Base-by-base conservation (phyloP, 192 early-diverging fungal species). In the Coemansia sp. region DNA sequence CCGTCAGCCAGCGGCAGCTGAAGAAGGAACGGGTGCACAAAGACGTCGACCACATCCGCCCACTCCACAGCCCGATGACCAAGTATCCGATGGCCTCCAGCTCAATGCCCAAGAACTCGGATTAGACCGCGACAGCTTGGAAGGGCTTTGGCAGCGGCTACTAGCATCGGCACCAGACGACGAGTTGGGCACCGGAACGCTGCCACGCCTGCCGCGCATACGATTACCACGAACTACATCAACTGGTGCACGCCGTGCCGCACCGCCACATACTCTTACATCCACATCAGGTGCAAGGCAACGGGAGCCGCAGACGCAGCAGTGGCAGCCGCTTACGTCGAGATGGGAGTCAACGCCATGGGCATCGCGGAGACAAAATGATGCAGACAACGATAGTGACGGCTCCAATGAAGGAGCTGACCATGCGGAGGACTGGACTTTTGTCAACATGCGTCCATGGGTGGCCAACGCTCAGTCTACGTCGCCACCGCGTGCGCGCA, bases 131-230 rank as follows among this genome's bases (percentile, higher is more conserved):
- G 29, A 55, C 16, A 60, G 67, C 13, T 28, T 67, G 15, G 64
- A 73, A 8, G 48, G 30, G 26, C 57, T 72, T 18, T 68, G 66
- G 75, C 65, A 68, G 39, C 62, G 63, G 23, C 7, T 51, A 13
- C 23, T 51, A 13, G 21, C 48, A 3, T 51, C 48, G 1, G 48
- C 40, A 43, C 23, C 48, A 12, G 48, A 51, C 2, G 48, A 51
- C 23, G 48, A 25, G 21, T 1, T 13, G 12, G 1, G 4, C 18
- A 1, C 13, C 16, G 13, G 34, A 7, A 29, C 40, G 42, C 55
- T 56, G 20, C 56, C 33, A 21, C 56, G 52, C 33, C n/a, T 43
- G 52, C 20, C 34, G 58, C 63, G 49, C 26, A 52, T 56, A 16
- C 37, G n/a, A n/a, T n/a, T 21, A 30, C 64, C 45, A 21, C 23